phyloP scores from a whole-genome alignment of 441 rosid species.

The Manihot esculenta region DNA sequence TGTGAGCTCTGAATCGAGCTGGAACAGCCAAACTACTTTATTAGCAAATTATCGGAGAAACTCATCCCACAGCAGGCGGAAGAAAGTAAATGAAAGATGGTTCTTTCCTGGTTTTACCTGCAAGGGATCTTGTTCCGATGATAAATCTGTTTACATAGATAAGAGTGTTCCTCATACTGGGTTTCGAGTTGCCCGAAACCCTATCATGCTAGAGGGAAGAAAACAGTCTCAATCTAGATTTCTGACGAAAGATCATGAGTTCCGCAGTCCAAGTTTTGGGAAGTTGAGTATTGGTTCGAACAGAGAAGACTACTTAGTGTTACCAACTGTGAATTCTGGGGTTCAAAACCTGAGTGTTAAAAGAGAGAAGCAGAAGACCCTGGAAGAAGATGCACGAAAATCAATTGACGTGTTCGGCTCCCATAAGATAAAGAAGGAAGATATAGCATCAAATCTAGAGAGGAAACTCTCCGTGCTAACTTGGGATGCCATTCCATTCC shows the following conservation, averaged over 20 bases:
- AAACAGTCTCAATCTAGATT: constrained; percentile 35
- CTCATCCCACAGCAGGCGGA: constrained; percentile 34
- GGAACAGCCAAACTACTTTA: constrained; percentile 57
- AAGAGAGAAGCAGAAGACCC: constrained; percentile 16
- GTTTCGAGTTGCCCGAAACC: constrained; percentile 25
- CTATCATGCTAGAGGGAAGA: constrained; percentile 36
- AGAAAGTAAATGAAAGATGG: constrained; percentile 44
- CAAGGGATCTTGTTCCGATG: constrained; percentile 55
- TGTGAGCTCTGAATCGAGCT: constrained; percentile 62
- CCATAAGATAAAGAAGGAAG: constrained; percentile 38
- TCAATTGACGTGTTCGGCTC: constrained; percentile 57
- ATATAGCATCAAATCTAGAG: constrained; percentile 58
- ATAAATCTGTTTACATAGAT: constrained; percentile 49
- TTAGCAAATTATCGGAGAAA: constrained; percentile 31
- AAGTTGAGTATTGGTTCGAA: constrained; percentile 29
- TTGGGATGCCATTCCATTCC: constrained; percentile 90
- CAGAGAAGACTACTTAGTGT: constrained; percentile 30
- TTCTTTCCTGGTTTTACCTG: constrained; percentile 63
- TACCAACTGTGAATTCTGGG: constrained; percentile 33
- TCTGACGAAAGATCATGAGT: constrained; percentile 28
- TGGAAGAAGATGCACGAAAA: constrained; percentile 35
- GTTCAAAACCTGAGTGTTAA: constrained; percentile 19
- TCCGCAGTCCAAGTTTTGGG: constrained; percentile 25
- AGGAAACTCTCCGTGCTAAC: constrained; percentile 72
- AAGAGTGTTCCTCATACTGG: constrained; percentile 24